Evolutionary conservation across 495 filamentous ascomycete genomes (phyloP).

Genomic region (Neurospora sp.): DNA sequence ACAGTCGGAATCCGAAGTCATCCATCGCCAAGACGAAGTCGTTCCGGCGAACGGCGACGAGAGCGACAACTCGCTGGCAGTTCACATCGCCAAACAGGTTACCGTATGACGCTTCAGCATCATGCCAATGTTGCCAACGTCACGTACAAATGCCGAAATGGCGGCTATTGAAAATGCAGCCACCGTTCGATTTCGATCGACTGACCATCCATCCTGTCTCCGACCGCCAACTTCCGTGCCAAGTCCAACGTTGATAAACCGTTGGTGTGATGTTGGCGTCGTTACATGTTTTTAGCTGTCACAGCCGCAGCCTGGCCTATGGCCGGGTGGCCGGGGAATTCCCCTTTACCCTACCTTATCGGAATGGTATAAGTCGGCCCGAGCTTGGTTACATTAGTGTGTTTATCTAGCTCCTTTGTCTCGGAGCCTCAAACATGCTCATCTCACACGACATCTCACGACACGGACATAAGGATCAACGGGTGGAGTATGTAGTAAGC

Average conservation of each 20-base stretch:
- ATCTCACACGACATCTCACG: neutral
- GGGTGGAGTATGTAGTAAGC: neutral
- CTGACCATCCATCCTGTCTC: neutral
- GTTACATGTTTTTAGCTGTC: neutral
- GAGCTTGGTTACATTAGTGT: neutral
- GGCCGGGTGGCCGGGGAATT: neutral
- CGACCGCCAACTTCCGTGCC: neutral
- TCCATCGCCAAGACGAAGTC: neutral
- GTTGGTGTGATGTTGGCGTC: neutral
- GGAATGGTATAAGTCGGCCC: neutral
- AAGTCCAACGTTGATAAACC: neutral
- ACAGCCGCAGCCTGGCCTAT: neutral
- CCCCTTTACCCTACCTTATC: neutral
- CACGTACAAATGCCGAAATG: neutral
- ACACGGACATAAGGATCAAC: neutral
- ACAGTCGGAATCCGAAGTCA: neutral
- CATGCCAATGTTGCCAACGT: neutral
- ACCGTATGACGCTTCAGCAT: neutral
- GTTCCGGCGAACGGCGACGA: neutral
- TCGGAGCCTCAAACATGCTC: neutral
- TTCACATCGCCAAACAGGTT: neutral
- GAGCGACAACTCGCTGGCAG: neutral
- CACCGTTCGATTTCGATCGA: neutral
- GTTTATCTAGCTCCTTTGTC: neutral
- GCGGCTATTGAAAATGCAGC: neutral